Evolutionary conservation across 2,329 filamentous ascomycete genomes (phyloP).

Genomic region (Paracoccidioides brasiliensis): DNA sequence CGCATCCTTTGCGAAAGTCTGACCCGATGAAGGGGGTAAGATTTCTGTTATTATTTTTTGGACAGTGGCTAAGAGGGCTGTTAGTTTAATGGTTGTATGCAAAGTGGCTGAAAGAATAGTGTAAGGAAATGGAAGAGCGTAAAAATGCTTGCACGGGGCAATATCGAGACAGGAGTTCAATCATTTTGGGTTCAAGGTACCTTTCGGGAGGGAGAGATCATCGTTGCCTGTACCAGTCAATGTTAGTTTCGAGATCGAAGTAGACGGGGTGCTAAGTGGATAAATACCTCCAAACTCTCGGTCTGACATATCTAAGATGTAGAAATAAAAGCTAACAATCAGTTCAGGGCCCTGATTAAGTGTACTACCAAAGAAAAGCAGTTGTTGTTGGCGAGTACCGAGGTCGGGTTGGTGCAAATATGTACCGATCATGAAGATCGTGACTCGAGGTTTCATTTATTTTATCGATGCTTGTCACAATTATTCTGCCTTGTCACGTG

Average conservation of each 20-base stretch:
- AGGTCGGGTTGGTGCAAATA: background rate
- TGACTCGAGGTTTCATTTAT: background rate
- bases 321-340: background rate
- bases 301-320: slow-evolving; percentile 36
- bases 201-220: slow-evolving; percentile 35
- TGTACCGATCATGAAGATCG: background rate
- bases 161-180: background rate
- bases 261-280: background rate
- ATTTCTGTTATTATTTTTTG: slow-evolving; percentile 90
- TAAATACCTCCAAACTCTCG: slow-evolving; percentile 40
- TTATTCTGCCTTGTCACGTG: background rate
- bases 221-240: slow-evolving; percentile 36
- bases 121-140: background rate
- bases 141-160: background rate
- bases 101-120: background rate
- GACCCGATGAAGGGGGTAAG: slow-evolving; percentile 59
- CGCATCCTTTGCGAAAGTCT: slow-evolving; percentile 88
- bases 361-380: background rate
- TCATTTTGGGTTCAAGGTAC: background rate
- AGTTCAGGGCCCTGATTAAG: too few species aligned
- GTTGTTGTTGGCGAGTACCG: background rate
- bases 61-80: slow-evolving; percentile 45
- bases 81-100: background rate
- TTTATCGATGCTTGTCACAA: background rate
- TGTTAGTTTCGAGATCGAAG: slow-evolving; percentile 1